Conservation (phyloP, 129 eudicot species). For the Lactuca sativa region DNA sequence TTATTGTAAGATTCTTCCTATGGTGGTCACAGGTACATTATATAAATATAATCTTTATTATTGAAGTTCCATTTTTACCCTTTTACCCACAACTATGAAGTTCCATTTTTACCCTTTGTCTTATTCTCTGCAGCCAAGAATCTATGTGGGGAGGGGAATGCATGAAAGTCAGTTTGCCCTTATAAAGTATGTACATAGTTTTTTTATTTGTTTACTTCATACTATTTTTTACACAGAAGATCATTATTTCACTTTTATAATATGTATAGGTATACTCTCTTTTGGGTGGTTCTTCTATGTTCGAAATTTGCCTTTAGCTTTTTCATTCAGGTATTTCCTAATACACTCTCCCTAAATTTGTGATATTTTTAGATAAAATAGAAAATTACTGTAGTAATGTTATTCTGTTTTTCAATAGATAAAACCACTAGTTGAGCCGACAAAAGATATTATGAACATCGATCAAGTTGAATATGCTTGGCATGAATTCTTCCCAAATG, state of each 20-base stretch:
- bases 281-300: constrained; percentile 77
- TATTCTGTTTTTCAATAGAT: constrained; percentile 48
- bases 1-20: constrained; percentile 69
- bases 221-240: constrained; percentile 1
- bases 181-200: constrained; percentile 51
- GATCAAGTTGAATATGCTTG: constrained; percentile 70
- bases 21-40: constrained; percentile 98
- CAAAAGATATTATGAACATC: constrained; percentile 77
- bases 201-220: constrained; percentile 13
- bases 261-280: constrained; percentile 72
- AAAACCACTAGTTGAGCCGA: constrained; percentile 79
- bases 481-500: constrained; percentile 95
- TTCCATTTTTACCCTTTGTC: not conserved
- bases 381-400: constrained; percentile 12
- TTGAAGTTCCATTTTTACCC: not conserved
- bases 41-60: not conserved
- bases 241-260: constrained; percentile 13
- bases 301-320: constrained; percentile 72
- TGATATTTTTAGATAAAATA: constrained; percentile 9
- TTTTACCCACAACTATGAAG: not conserved
- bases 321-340: constrained; percentile 51
- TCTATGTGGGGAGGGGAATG: constrained; percentile 99
- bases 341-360: constrained; percentile 14
- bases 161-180: constrained; percentile 98
- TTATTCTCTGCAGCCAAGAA: constrained; percentile 73